Base-by-base conservation (phyloP, 2,329 filamentous ascomycete species). In the Fusarium napiforme region DNA sequence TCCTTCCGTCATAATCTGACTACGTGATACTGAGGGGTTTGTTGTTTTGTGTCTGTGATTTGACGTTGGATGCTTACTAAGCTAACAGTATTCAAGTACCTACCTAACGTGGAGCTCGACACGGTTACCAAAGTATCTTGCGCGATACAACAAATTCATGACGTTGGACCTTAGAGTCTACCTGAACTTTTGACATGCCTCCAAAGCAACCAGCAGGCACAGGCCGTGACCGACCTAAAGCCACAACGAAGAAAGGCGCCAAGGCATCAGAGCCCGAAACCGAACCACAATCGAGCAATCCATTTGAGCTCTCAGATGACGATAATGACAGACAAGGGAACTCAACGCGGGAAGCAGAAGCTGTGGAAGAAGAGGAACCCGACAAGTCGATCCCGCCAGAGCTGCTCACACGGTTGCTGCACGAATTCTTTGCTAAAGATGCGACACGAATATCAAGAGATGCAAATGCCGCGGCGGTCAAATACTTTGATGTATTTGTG, bases 401-500 rank as follows among this genome's bases (percentile, higher is more conserved):
- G 47, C 86, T 98, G 2, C 83, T 98, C 45, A 92, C 93, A 15
- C 89, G 91, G 40, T 84, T 98, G 7, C 85, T 98, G 39, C 92
- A 97, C 79, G 90, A 95, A 76, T 90, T 93, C 79, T 97, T 98
- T 79, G 86, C 92, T 75, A 87, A 88, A 68, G 88, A 92, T 55
- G 87, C 88, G 63, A 95, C 93, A 30, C 87, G 92, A 74, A 91
- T 97, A 73, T 91, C 91, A 12, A 91, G 90, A 76, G 93, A 95
- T 78, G 94, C 94, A 8, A 93, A 95, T 80, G 87, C 85, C 11
- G 89, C 95, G 3, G 88, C 95, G 66, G 92, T 91, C 19, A 94
- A 92, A 83, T 98, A 98, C 80, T 88, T 98, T 82, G 94, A 98
- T 82, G 90, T 96, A 1, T 98, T 98, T 83, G 93, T 97, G 60